A percentile compares a stretch with the other conserved stretches of the same genome.
These are phyloP conservation scores for Malassezia yamatoensis DNA, from an alignment of 1,284 basidiomycete genomes.

Conservation along the genomic window DNA sequence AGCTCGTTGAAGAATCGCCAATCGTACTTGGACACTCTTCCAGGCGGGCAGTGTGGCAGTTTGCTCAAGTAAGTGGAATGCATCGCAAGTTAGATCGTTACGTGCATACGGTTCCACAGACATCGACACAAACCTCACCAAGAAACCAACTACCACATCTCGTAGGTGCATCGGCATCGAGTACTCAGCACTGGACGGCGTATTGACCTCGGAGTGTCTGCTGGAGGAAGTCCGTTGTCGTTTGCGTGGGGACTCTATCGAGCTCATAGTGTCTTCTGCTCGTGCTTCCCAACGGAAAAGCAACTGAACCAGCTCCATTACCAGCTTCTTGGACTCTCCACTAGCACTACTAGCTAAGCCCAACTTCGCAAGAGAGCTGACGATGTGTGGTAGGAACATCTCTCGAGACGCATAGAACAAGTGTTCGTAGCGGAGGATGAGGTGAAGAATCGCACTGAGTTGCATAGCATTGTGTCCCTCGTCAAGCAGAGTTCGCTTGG, in stretches of 20 bases:
- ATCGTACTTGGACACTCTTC: conserved; percentile 85
- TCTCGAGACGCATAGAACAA: conserved; percentile 89
- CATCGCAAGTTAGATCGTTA: conserved; percentile 59
- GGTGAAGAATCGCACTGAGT: conserved; percentile 77
- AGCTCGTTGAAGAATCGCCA: conserved; percentile 54
- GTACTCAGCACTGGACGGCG: conserved; percentile 23
- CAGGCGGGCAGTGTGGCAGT: conserved; percentile 74
- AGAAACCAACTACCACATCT: conserved; percentile 70
- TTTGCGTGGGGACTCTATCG: conserved; percentile 42
- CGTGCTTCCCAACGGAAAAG: conserved; percentile 48
- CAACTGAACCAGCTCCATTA: conserved; percentile 49
- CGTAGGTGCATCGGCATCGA: conserved; percentile 36
- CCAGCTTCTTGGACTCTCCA: conserved; percentile 63
- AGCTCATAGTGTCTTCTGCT: conserved; percentile 20
- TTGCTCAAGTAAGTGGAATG: conserved; percentile 67
- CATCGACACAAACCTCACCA: conserved; percentile 73
- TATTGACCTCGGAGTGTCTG: conserved; percentile 35
- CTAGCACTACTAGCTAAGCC: conserved; percentile 63
- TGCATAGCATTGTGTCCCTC: conserved; percentile 71
- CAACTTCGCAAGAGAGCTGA: conserved; percentile 76
- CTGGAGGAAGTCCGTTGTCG: conserved; percentile 51
- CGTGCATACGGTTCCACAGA: conserved; percentile 59
- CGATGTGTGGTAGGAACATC: conserved; percentile 90
- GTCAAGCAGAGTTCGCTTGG: conserved; percentile 75
- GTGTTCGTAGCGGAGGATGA: conserved; percentile 81